Conservation (phyloP, 495 filamentous ascomycete genomes). For the Aspergillus incahuasiensis region DNA sequence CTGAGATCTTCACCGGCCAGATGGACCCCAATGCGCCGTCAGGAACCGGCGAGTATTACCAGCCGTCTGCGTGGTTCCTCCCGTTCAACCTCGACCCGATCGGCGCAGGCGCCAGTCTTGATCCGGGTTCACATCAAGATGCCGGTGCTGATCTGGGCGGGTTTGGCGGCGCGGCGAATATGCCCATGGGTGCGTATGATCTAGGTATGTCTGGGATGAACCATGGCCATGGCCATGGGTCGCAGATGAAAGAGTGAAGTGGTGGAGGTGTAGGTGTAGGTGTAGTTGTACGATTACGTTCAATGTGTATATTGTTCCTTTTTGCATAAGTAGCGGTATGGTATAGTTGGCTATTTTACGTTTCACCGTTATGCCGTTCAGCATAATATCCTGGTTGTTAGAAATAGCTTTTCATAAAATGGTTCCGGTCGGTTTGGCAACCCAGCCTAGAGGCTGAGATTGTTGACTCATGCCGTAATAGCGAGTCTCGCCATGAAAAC, state of each 20-base stretch:
- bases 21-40: constrained; percentile 38
- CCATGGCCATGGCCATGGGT: constrained; percentile 12
- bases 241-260: constrained; percentile 6
- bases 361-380: background rate
- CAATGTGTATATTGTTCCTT: background rate
- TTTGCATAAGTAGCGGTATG: constrained; percentile 5
- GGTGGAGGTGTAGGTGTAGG: background rate
- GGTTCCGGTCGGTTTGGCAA: no score
- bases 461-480: no score
- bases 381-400: background rate
- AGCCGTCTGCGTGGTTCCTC: constrained; percentile 84
- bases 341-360: background rate
- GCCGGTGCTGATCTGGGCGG: constrained; percentile 21
- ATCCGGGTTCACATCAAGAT: constrained; percentile 12
- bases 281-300: background rate
- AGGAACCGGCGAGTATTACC: constrained; percentile 40
- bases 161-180: constrained; percentile 21
- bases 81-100: constrained; percentile 85
- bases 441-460: no score
- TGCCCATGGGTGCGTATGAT: constrained; percentile 31
- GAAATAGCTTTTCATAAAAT: background rate
- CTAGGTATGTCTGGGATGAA: constrained; percentile 24
- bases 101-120: constrained; percentile 20
- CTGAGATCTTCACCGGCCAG: constrained; percentile 26
- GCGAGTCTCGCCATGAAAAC: no score